Evolutionary conservation across 1,284 basidiomycete species (phyloP).

Genomic region (Ceratobasidium papillatum): DNA sequence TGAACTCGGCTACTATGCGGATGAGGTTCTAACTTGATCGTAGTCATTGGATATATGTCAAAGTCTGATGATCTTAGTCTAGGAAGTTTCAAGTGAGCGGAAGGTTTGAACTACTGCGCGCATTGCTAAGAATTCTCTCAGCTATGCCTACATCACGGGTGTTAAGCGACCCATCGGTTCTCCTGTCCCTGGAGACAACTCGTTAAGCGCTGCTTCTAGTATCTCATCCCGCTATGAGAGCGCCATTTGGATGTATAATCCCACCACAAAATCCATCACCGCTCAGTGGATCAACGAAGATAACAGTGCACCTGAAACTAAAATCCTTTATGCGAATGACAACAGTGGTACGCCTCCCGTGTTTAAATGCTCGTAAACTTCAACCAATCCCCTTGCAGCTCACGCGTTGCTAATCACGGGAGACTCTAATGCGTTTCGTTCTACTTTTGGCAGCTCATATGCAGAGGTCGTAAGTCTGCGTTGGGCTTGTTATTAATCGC

Average conservation of each 20-base stretch:
- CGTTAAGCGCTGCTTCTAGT: not conserved
- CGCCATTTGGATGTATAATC: conserved; percentile 29
- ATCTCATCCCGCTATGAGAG: not conserved
- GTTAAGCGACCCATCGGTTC: not conserved
- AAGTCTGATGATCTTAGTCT: not conserved
- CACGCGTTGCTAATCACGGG: not conserved
- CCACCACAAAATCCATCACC: not conserved
- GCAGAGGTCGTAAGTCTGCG: no score
- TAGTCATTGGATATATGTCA: not conserved
- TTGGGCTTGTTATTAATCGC: no score
- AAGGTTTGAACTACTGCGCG: not conserved
- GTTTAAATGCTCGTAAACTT: not conserved
- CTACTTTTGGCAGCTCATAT: not conserved
- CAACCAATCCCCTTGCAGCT: not conserved
- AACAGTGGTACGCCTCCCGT: not conserved
- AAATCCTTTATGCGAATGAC: not conserved
- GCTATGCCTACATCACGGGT: conserved; percentile 4
- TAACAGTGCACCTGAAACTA: not conserved
- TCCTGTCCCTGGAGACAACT: not conserved
- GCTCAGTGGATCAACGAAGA: conserved; percentile 28
- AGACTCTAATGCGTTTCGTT: not conserved
- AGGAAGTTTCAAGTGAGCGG: not conserved
- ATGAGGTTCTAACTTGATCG: not conserved
- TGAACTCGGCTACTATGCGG: not conserved
- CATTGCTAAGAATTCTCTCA: not conserved